Base-by-base conservation (phyloP, 192 early-diverging fungal species). In the Backusella liffmaniae region DNA sequence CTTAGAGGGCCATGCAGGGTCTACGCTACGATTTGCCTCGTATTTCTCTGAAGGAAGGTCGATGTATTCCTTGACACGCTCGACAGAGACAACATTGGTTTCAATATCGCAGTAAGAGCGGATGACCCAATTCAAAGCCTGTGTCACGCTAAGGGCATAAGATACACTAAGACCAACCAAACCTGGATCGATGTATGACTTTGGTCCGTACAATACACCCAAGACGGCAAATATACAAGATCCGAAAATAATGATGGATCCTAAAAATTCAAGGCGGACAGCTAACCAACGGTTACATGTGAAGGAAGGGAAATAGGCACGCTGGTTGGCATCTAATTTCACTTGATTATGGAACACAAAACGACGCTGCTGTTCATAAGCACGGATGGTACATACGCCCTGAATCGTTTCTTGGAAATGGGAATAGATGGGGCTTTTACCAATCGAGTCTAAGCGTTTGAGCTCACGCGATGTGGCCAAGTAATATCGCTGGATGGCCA, bases 51-150 rank as follows among this genome's bases (percentile, higher is more conserved):
- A 84, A 9, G 87, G 86, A 35, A 96, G 83, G 12, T 95, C 91
- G 72, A 89, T 87, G 76, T 96, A 97, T 81, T 97, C 94, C 41
- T 90, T 88, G 67, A 92, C 86, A 39, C 95, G 90, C 79, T 95
- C 94, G 10, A 94, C 91, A 10, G 92, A 88, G 4, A 91, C 88
- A 72, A 93, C 82, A 32, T 88, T 84, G 36, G 84, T 87, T 70
- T 96, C 95, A 62, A 97, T 92, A 77, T 97, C 94, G 56, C 93
- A 94, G 67, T 90, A 94, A 71, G 92, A 91, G 16, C 96, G 89
- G 10, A 97, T 91, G 82, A 93, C 89, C 96, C 93, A 96, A 79
- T 94, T 94, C 39, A 97, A 77, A 37, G 93, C 90, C 76, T 95
- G 91, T 3, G 96, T 95, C 51, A 95, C 88, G 26, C 86, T 85